Evolutionary conservation across 2,329 filamentous ascomycete species (phyloP), one percentile per base, ranked within the genome.

Genomic region (Pseudocercospora eumusae): DNA sequence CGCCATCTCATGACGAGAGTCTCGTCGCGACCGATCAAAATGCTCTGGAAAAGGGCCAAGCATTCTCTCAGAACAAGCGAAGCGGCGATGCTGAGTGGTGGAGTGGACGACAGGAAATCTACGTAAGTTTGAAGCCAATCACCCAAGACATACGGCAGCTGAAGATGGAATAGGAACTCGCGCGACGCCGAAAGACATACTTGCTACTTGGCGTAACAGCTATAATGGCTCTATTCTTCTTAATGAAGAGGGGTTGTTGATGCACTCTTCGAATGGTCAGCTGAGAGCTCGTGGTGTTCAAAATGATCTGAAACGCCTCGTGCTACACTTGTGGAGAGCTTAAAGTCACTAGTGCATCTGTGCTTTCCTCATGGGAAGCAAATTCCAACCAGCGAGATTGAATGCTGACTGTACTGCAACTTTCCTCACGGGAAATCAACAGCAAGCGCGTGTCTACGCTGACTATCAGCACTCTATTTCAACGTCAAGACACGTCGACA

Each of bases 381-480:
- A 6, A 18, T 15, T 25, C 15, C 47, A 52, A 27, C 25, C 47
- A 52, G 21, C 18, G 28, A 33, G 52, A 33, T 54, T 54, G 52
- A 36, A 54, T 54, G 52, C 52, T 54, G 52, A 54, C 52, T 33
- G 52, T 54, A 40, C 52, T 54, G 52, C 52, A 54, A 54, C 49
- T 53, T 8, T 53, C 18, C 27, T 54, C 27, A 36, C 28, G 18
- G 23, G 28, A 18, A 15, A 28, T 28, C 50, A 54, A 33, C n/a
- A 25, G 3, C 23, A 25, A 25, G 52, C 52, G 52, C 18, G 28
- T 54, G 52, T 54, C 52, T 36, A 42, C 57, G 58, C 56, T 59
- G 36, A 63, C 61, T 44, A 56, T 63, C 53, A 65, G 60, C 63
- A 65, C 63, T 57, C 63, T 65, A 62, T 60, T 56, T 59, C 56